Evolutionary conservation across 2,329 filamentous ascomycete genomes (phyloP).

Genomic region (Talaromyces sp.): DNA sequence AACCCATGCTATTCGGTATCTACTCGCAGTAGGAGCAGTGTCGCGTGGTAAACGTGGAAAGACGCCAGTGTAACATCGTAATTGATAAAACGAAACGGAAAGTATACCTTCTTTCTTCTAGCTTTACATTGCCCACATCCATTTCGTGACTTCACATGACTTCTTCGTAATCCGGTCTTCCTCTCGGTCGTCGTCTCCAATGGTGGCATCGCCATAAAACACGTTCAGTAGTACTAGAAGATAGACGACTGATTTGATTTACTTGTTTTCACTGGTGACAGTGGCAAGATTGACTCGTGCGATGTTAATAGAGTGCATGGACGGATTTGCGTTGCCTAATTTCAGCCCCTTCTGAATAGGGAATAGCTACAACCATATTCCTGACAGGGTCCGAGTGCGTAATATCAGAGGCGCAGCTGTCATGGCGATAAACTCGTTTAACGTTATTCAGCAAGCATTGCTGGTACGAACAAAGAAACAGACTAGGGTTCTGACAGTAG

Average conservation of each 20-base stretch:
- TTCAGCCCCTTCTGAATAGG: slow-evolving; percentile 6
- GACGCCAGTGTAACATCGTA: background rate
- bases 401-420: background rate
- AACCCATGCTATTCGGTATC: background rate
- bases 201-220: background rate
- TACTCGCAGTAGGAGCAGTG: background rate
- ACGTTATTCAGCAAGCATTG: background rate
- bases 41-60: background rate
- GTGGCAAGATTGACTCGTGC: background rate
- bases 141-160: slow-evolving; percentile 15
- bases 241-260: background rate
- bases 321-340: slow-evolving; percentile 6
- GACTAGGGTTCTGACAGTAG: background rate
- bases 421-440: background rate
- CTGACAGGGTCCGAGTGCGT: background rate
- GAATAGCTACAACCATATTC: background rate
- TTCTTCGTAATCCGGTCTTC: slow-evolving; percentile 14
- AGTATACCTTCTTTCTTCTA: slow-evolving; percentile 14
- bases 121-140: slow-evolving; percentile 17
- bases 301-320: background rate
- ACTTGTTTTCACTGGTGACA: background rate
- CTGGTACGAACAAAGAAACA: background rate
- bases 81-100: background rate
- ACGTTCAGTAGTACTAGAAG: background rate
- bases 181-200: slow-evolving; percentile 2